Conservation (phyloP, 2,329 filamentous ascomycete genomes). For the Fusarium aywerte region DNA sequence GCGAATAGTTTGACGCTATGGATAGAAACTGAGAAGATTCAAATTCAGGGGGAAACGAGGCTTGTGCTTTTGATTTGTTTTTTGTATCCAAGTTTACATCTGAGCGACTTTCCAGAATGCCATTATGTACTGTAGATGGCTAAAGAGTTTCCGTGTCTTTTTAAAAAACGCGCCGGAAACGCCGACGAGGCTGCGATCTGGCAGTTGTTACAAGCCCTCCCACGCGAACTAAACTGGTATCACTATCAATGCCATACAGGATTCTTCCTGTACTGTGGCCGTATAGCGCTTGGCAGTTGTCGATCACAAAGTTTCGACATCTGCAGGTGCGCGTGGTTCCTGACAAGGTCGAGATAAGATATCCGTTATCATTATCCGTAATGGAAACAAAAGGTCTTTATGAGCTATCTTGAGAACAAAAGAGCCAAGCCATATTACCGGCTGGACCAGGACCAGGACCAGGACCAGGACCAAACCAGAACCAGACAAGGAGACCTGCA, state of each 20-base stretch:
- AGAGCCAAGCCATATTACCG: conserved; percentile 26
- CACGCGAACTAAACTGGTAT: neutral
- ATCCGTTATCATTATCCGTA: conserved; percentile 40
- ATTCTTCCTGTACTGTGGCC: neutral
- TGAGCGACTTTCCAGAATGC: conserved; percentile 18
- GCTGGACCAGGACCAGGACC: neutral
- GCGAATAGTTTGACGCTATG: conserved; percentile 34
- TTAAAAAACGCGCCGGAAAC: conserved; percentile 28
- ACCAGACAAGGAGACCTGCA: conserved; percentile 28
- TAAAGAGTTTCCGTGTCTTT: conserved; percentile 7
- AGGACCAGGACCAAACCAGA: conserved; percentile 2
- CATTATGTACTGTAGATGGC: conserved; percentile 3
- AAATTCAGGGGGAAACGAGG: conserved; percentile 27
- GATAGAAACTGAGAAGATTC: conserved; percentile 31
- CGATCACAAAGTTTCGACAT: conserved; percentile 25
- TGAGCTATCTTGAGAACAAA: conserved; percentile 36
- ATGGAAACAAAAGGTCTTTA: conserved; percentile 43
- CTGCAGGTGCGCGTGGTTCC: conserved; percentile 32
- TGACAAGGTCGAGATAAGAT: conserved; percentile 41
- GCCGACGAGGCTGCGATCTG: conserved; percentile 34
- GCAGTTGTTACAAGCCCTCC: neutral
- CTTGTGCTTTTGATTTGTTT: conserved; percentile 11
- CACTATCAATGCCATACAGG: conserved; percentile 3
- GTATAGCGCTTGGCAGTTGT: conserved; percentile 10
- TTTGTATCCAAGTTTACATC: conserved; percentile 3